Conservation (phyloP, 257 asterid genomes). For the Solanum okadae region DNA sequence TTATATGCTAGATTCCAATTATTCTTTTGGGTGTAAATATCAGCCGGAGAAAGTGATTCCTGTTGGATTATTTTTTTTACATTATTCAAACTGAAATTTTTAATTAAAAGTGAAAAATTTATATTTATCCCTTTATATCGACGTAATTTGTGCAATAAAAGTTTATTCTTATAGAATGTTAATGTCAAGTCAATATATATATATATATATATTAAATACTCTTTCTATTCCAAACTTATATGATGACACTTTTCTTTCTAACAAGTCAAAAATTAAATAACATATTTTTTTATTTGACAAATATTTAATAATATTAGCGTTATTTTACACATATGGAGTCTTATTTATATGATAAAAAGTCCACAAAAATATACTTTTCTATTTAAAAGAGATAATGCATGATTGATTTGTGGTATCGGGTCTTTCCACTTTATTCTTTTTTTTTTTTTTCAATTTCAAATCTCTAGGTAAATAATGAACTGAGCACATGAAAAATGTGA, state of each 20-base stretch:
- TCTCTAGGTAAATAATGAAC: neutral
- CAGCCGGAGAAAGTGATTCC: neutral
- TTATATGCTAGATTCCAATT: neutral
- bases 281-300: no score
- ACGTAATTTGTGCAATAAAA: neutral
- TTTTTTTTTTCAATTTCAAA: neutral
- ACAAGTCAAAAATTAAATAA: no score
- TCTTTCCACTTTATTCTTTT: neutral
- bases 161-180: neutral
- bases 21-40: neutral
- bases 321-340: neutral
- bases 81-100: accelerated
- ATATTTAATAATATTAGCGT: neutral
- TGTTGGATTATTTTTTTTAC: neutral
- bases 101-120: neutral
- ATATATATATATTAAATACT: neutral
- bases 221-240: no score
- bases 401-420: neutral
- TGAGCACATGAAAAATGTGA: neutral
- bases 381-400: neutral
- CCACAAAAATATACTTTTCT: no score
- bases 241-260: no score
- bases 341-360: no score
- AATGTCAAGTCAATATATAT: neutral
- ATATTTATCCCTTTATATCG: neutral